Conservation (phyloP, 192 early-diverging fungal species). For the Entomortierella lignicola region DNA sequence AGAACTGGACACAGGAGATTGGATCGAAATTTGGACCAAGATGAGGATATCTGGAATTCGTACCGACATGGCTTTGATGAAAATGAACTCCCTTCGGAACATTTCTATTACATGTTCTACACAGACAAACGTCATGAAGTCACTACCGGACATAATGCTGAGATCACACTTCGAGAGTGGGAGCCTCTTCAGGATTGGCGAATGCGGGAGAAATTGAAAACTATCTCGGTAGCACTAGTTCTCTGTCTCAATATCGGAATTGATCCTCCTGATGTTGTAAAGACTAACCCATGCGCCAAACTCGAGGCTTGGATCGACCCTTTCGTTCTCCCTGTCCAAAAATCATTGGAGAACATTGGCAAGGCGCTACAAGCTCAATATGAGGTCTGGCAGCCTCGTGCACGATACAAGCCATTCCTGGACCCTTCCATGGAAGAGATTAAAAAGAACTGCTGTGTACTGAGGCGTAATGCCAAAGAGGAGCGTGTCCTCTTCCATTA, state of each 20-base stretch:
- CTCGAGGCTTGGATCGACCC: constrained; percentile 98
- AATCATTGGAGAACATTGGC: constrained; percentile 90
- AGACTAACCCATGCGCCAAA: constrained; percentile 88
- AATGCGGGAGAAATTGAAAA: constrained; percentile 75
- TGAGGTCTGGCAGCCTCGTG: constrained; percentile 87
- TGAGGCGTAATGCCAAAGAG: constrained; percentile 89
- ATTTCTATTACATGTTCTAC: constrained; percentile 62
- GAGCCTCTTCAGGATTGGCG: constrained; percentile 64
- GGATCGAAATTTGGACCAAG: constrained; percentile 24
- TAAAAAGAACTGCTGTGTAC: constrained; percentile 86
- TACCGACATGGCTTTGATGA: constrained; percentile 65
- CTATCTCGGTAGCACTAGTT: constrained; percentile 86
- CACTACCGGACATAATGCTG: constrained; percentile 44
- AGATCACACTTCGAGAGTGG: constrained; percentile 46
- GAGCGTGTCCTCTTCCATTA: constrained; percentile 97
- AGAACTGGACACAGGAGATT: constrained; percentile 30
- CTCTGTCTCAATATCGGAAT: constrained; percentile 97
- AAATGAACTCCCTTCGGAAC: constrained; percentile 58
- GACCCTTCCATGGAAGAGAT: constrained; percentile 95
- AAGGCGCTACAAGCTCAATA: constrained; percentile 94
- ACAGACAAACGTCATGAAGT: constrained; percentile 68
- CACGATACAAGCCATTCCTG: constrained; percentile 83
- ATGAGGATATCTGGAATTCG: constrained; percentile 34
- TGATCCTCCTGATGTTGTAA: constrained; percentile 92
- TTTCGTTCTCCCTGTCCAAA: constrained; percentile 75